phyloP scores from a whole-genome alignment of 306 rosid species.

The Acacia acuminata region DNA sequence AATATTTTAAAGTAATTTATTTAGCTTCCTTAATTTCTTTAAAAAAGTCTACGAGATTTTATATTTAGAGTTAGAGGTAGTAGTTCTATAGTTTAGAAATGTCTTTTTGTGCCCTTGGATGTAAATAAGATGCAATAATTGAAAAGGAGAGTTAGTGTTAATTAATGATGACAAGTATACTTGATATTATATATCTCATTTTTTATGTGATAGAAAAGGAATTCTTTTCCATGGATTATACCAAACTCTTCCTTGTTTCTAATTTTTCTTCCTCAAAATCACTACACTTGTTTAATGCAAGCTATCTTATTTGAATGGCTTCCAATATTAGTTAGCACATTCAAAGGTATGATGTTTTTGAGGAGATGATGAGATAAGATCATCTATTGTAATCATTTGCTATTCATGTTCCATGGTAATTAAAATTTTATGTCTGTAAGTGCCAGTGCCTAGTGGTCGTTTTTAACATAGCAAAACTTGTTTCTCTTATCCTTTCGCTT shows the following conservation, averaged over 20 bases:
- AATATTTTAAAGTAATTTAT: no score
- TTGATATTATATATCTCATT: neutral
- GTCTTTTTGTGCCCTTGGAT: neutral
- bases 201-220: neutral
- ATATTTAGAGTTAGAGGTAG: neutral
- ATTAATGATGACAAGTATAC: neutral
- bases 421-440: neutral
- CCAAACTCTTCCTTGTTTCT: neutral
- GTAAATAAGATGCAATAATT: neutral
- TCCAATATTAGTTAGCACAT: slow-evolving; percentile 1
- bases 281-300: neutral
- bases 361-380: neutral
- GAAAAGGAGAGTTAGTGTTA: neutral
- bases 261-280: neutral
- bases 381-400: slow-evolving; percentile 9
- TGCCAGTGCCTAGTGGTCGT: neutral
- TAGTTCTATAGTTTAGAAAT: neutral
- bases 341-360: slow-evolving; percentile 12
- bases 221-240: neutral
- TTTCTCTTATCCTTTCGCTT: slow-evolving; percentile 19
- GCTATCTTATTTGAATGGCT: slow-evolving; percentile 5
- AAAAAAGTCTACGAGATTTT: no score
- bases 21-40: no score
- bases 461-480: neutral
- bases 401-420: neutral